Evolutionary conservation across 257 asterid genomes (phyloP).

Genomic region (Salvia miltiorrhiza): DNA sequence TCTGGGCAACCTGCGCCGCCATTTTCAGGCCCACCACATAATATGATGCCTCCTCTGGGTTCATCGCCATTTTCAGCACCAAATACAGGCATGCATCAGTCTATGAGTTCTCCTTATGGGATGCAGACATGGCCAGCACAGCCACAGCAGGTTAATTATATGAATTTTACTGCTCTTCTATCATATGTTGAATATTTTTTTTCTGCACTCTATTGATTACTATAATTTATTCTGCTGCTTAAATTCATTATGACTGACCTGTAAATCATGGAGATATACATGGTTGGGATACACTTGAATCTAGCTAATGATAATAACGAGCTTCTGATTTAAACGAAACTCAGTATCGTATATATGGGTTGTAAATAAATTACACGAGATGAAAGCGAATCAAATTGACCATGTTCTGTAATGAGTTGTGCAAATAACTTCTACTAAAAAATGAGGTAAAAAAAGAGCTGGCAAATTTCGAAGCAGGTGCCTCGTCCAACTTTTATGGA

Average conservation of each 20-base stretch:
- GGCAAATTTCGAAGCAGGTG: neutral
- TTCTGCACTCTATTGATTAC: neutral
- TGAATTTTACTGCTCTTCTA: neutral
- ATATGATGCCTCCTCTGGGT: conserved; percentile 61
- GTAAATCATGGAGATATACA: conserved; percentile 6
- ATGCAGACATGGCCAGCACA: conserved; percentile 78
- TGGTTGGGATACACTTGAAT: neutral
- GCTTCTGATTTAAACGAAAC: conserved; percentile 7
- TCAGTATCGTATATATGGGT: neutral
- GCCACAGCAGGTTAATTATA: conserved; percentile 66
- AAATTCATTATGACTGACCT: neutral
- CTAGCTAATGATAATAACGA: conserved; percentile 6
- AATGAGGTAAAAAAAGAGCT: neutral
- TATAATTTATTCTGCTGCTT: neutral
- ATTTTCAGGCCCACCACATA: conserved; percentile 54
- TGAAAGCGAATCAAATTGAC: neutral
- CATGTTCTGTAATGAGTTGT: conserved; percentile 2
- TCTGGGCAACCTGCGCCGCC: conserved; percentile 64
- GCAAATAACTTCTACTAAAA: neutral
- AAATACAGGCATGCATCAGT: conserved; percentile 47
- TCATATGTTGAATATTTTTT: neutral
- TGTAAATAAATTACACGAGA: neutral
- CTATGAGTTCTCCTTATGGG: conserved; percentile 69
- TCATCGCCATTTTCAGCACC: conserved; percentile 65
- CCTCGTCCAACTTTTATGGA: neutral